phyloP scores from a whole-genome alignment of 1,139 yeast species.

The Yamadazyma siamensis region DNA sequence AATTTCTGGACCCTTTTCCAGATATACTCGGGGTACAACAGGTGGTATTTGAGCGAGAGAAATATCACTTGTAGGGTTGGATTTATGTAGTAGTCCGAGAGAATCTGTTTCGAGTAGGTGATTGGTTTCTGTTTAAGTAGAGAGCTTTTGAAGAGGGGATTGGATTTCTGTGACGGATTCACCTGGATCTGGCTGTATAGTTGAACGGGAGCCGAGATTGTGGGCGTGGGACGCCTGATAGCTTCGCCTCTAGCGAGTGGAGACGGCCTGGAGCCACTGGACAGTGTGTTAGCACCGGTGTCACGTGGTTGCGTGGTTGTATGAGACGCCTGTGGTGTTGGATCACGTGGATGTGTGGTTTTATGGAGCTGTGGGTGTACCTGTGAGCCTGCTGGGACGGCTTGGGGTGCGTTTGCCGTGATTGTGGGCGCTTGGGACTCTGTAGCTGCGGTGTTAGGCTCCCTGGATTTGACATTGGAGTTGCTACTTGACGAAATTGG shows the following conservation, averaged over 20 bases:
- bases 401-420: too few relatives aligned
- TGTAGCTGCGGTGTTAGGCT: too few relatives aligned
- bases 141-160: constrained; percentile 39
- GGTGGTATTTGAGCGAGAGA: constrained; percentile 77
- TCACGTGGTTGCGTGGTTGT: too few relatives aligned
- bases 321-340: too few relatives aligned
- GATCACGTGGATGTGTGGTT: too few relatives aligned
- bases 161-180: constrained; percentile 38
- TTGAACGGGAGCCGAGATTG: constrained; percentile 13
- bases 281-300: background rate
- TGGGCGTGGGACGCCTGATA: background rate
- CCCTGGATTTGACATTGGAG: background rate
- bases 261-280: background rate
- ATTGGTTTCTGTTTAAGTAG: constrained; percentile 37
- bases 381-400: background rate
- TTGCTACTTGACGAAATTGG: too few relatives aligned
- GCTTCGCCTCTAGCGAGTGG: constrained; percentile 1
- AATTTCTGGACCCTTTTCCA: constrained; percentile 61
- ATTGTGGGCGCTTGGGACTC: too few relatives aligned
- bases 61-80: constrained; percentile 67
- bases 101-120: constrained; percentile 33
- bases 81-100: constrained; percentile 64
- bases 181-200: constrained; percentile 22
- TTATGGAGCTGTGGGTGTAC: too few relatives aligned
- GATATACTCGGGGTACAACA: constrained; percentile 83